Conservation (phyloP, 1,284 basidiomycete genomes). For the Naganishia sp. region DNA sequence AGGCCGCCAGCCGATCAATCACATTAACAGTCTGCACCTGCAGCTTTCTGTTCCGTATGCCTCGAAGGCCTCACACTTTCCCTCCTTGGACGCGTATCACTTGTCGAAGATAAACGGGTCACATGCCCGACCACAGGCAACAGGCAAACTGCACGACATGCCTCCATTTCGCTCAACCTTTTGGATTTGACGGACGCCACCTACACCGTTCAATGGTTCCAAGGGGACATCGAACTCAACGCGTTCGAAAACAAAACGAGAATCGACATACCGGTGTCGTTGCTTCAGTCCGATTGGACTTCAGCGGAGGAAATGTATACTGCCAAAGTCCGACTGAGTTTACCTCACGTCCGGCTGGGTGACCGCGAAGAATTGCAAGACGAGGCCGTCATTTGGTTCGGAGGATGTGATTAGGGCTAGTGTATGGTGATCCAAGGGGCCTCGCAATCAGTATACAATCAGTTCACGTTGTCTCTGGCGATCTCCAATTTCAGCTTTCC, state of each 20-base stretch:
- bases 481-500: too few species aligned
- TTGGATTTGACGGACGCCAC: slow-evolving; percentile 2
- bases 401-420: slow-evolving; percentile 7
- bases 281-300: too few species aligned
- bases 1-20: not conserved
- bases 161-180: slow-evolving; percentile 58
- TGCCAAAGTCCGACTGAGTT: slow-evolving; percentile 5
- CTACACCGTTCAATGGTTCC: slow-evolving; percentile 24
- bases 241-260: slow-evolving; percentile 4
- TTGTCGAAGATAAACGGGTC: slow-evolving; percentile 62
- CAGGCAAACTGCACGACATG: slow-evolving; percentile 55
- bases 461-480: too few species aligned
- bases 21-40: not conserved
- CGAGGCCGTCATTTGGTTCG: slow-evolving; percentile 10
- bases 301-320: slow-evolving; percentile 5
- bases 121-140: slow-evolving; percentile 44
- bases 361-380: slow-evolving; percentile 15
- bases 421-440: not conserved
- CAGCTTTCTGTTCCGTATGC: slow-evolving; percentile 75
- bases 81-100: slow-evolving; percentile 61
- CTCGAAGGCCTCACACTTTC: slow-evolving; percentile 70
- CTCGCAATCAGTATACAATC: not conserved
- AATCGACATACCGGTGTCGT: not conserved
- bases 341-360: slow-evolving; percentile 17
- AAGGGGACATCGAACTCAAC: not conserved